Evolutionary conservation across 352 stramenopile species (phyloP).

Genomic region (Globisporangium parvum): DNA sequence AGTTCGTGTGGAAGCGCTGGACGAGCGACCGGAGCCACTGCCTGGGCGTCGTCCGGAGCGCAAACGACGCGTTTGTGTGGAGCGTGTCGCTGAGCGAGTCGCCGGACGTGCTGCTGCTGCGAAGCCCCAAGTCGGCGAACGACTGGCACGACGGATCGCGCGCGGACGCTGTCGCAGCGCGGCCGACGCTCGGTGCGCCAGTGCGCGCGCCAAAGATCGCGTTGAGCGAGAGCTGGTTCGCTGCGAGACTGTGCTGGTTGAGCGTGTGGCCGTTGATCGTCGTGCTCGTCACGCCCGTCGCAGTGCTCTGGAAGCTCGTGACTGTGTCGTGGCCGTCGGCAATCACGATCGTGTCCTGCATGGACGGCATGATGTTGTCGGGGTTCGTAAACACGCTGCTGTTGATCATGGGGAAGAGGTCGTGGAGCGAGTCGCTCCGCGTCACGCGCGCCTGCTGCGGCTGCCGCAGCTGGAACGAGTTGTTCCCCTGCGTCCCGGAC

Average conservation of each 20-base stretch:
- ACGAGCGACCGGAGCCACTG: constrained; percentile 34
- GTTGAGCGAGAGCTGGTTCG: constrained; percentile 11
- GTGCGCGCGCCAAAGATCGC: constrained; percentile 7
- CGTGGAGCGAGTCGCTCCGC: constrained; percentile 36
- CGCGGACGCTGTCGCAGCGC: constrained; percentile 3
- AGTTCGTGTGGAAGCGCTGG: constrained; percentile 54
- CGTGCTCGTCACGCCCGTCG: not conserved
- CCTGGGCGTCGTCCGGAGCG: constrained; percentile 1
- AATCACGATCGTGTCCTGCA: constrained; percentile 75
- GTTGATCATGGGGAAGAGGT: constrained; percentile 61
- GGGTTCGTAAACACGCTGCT: constrained; percentile 61
- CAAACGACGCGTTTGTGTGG: constrained; percentile 9
- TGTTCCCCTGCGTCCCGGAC: not conserved
- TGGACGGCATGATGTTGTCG: constrained; percentile 67
- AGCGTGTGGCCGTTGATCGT: constrained; percentile 1
- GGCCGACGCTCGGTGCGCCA: constrained; percentile 2
- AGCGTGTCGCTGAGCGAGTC: constrained; percentile 12
- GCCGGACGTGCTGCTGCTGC: constrained; percentile 9
- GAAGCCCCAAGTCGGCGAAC: constrained; percentile 15
- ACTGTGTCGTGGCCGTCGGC: constrained; percentile 41
- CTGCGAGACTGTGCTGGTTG: constrained; percentile 1
- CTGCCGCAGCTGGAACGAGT: constrained; percentile 12
- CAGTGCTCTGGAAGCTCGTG: constrained; percentile 7
- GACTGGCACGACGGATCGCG: constrained; percentile 19
- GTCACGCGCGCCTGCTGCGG: not conserved